These are phyloP conservation scores for Trichoderma arundinaceum DNA, from an alignment of 2,329 filamentous ascomycete species.

Conservation along the genomic window DNA sequence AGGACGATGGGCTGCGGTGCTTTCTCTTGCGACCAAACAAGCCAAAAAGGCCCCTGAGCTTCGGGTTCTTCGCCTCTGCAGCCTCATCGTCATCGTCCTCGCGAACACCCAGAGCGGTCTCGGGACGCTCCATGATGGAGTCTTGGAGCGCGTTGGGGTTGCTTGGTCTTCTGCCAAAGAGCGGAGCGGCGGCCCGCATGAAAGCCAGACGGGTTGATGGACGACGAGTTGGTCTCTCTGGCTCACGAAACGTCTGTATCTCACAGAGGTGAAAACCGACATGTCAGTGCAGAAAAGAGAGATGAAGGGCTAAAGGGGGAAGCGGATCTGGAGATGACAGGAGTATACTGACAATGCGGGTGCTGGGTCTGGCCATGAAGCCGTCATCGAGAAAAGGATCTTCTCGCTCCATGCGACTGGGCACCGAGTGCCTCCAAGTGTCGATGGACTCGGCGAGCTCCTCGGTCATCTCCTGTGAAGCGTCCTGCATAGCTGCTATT, in stretches of 20 bases:
- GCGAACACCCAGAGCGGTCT: constrained; percentile 32
- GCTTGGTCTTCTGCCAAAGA: constrained; percentile 35
- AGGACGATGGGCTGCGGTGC: constrained; percentile 32
- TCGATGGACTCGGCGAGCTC: constrained; percentile 38
- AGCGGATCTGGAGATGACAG: background rate
- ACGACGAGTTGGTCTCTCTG: constrained; percentile 29
- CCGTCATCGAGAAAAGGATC: constrained; percentile 47
- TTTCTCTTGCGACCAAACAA: constrained; percentile 42
- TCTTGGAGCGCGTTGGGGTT: background rate
- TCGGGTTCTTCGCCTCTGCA: constrained; percentile 27
- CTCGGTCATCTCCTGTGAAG: constrained; percentile 9
- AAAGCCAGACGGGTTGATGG: constrained; percentile 41
- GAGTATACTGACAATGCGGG: constrained; percentile 39
- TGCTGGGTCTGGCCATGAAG: constrained; percentile 42
- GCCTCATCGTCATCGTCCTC: constrained; percentile 22
- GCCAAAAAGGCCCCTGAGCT: constrained; percentile 35
- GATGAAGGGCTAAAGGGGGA: too few species aligned
- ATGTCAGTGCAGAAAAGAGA: background rate
- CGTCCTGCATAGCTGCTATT: constrained; percentile 17
- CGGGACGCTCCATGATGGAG: constrained; percentile 26
- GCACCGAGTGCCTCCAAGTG: constrained; percentile 46
- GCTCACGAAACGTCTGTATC: constrained; percentile 28
- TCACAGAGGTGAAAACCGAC: background rate
- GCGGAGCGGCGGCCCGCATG: constrained; percentile 39
- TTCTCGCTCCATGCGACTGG: constrained; percentile 44